Conservation (phyloP, 306 rosid genomes). For the Cicer judaicum region DNA sequence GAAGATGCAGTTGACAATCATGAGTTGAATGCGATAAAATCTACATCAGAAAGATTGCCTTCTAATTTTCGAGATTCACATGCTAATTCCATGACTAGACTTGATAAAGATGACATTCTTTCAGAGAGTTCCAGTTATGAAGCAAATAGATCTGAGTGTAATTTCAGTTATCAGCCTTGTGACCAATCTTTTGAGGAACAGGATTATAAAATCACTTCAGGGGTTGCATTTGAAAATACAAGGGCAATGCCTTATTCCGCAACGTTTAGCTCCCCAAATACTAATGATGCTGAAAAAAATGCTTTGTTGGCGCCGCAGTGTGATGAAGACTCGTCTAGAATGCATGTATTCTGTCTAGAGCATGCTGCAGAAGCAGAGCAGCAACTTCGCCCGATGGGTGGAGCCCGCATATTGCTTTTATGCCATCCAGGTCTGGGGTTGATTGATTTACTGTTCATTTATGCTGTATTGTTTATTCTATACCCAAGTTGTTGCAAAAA, state of each 20-base stretch:
- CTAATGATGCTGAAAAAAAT: constrained; percentile 56
- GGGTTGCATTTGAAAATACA: constrained; percentile 50
- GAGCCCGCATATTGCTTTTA: constrained; percentile 78
- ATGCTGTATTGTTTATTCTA: constrained; percentile 36
- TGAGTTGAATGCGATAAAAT: constrained; percentile 47
- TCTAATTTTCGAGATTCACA: constrained; percentile 49
- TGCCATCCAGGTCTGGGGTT: constrained; percentile 92
- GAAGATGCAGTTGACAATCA: constrained; percentile 60
- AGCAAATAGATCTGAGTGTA: constrained; percentile 34
- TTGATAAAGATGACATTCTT: constrained; percentile 47
- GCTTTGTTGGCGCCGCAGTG: constrained; percentile 56
- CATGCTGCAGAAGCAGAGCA: constrained; percentile 93
- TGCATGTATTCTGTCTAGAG: constrained; percentile 97
- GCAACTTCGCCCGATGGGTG: constrained; percentile 88
- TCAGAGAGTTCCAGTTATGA: constrained; percentile 30
- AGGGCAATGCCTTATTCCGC: constrained; percentile 46
- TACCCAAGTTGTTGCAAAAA: constrained; percentile 34
- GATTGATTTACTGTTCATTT: constrained; percentile 31
- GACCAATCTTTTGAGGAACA: constrained; percentile 55
- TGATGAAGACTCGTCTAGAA: constrained; percentile 84
- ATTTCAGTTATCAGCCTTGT: constrained; percentile 43
- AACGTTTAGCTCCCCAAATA: constrained; percentile 49
- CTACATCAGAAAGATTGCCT: constrained; percentile 59
- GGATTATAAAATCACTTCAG: constrained; percentile 56
- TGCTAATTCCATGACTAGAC: constrained; percentile 42